These are phyloP conservation scores for Speleostelium caveatum DNA, from an alignment of 78 protist species.

Conservation along the genomic window DNA sequence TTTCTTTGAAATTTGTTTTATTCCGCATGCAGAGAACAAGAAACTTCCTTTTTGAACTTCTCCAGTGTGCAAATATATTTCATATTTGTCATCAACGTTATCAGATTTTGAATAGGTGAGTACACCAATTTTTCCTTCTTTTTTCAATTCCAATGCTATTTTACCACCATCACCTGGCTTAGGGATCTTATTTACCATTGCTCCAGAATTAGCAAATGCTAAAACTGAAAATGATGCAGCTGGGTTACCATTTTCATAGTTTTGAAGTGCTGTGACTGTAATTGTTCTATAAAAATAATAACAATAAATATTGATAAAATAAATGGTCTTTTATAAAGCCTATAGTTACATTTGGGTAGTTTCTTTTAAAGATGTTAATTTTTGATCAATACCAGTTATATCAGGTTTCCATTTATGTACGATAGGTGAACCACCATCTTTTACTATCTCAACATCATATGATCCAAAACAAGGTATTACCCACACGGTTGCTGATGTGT, in stretches of 20 bases:
- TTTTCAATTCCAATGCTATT: not conserved
- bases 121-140: conserved; percentile 42
- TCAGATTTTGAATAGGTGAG: conserved; percentile 26
- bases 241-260: not conserved
- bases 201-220: not conserved
- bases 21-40: conserved; percentile 62
- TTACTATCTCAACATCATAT: no score
- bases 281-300: not conserved
- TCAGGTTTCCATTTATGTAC: not conserved
- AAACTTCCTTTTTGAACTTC: conserved; percentile 29
- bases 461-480: not conserved
- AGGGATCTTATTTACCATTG: conserved; percentile 17
- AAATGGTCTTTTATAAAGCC: not conserved
- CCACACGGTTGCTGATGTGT: not conserved
- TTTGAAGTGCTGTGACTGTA: not conserved
- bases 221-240: not conserved
- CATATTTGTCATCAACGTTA: conserved; percentile 15
- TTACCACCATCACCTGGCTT: conserved; percentile 37
- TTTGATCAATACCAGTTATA: not conserved
- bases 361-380: not conserved
- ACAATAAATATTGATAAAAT: not conserved
- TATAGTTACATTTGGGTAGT: not conserved
- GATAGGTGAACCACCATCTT: not conserved
- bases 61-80: conserved; percentile 29
- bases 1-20: conserved; percentile 18